A percentile compares a stretch with the other conserved stretches of the same genome.
Conservation (phyloP, 192 early-diverging fungal genomes). For the Polychytrium aggregatum region DNA sequence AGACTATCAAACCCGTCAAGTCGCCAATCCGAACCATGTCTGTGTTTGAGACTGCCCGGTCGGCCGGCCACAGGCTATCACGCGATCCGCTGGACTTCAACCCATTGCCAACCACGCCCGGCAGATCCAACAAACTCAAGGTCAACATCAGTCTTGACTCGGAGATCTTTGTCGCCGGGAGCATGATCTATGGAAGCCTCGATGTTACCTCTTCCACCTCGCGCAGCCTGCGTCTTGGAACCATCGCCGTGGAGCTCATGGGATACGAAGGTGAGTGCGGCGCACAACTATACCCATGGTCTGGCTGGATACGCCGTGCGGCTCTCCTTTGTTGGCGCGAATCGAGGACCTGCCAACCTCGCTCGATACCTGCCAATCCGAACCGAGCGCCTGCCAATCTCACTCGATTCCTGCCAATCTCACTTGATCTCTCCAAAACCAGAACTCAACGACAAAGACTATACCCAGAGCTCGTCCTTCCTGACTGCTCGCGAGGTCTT, state of each 20-base stretch:
- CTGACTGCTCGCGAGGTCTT: conserved; percentile 40
- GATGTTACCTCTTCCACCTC: conserved; percentile 30
- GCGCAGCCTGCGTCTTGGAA: conserved; percentile 42
- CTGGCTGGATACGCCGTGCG: too few relatives aligned
- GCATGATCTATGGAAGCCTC: conserved; percentile 41
- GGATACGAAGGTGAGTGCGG: conserved; percentile 47
- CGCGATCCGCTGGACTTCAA: conserved; percentile 46
- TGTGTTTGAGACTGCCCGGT: too few relatives aligned
- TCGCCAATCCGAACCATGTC: too few relatives aligned
- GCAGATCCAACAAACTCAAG: conserved; percentile 49
- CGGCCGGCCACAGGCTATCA: too few relatives aligned
- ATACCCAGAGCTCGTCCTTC: conserved; percentile 36
- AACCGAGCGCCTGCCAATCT: too few relatives aligned
- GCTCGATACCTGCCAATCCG: too few relatives aligned
- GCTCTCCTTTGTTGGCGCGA: too few relatives aligned
- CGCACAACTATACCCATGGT: too few relatives aligned
- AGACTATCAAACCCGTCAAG: background rate
- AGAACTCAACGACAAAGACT: conserved; percentile 25
- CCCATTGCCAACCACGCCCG: conserved; percentile 35
- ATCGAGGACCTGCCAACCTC: too few relatives aligned
- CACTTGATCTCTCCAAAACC: conserved; percentile 1
- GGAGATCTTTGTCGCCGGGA: conserved; percentile 46
- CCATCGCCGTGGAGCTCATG: conserved; percentile 48
- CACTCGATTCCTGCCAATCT: too few relatives aligned
- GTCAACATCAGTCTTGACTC: conserved; percentile 46